phyloP scores from a whole-genome alignment of 805 yeast species.

The Wickerhamiella shivajii region DNA sequence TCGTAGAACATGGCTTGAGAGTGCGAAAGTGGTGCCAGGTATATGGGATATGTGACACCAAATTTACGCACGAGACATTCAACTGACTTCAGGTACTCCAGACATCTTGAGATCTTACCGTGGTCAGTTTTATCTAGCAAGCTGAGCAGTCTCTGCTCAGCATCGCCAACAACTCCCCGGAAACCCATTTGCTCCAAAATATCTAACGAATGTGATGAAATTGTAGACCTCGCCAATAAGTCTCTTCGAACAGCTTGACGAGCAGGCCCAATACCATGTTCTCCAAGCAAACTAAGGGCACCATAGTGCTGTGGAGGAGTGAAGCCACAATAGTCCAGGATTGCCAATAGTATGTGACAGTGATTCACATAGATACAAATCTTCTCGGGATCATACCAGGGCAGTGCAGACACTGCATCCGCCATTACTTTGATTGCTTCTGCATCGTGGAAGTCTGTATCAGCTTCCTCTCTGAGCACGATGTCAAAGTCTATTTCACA shows the following conservation, averaged over 20 bases:
- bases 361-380: constrained; percentile 61
- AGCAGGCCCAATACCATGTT: constrained; percentile 53
- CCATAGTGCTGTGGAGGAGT: constrained; percentile 57
- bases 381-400: constrained; percentile 45
- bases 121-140: constrained; percentile 57
- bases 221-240: constrained; percentile 49
- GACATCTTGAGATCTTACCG: constrained; percentile 50
- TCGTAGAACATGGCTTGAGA: constrained; percentile 68
- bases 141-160: constrained; percentile 40
- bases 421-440: constrained; percentile 74
- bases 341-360: constrained; percentile 57
- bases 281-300: constrained; percentile 60
- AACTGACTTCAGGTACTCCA: constrained; percentile 49
- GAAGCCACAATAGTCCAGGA: constrained; percentile 69
- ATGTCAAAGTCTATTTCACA: constrained; percentile 83
- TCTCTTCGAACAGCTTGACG: constrained; percentile 43
- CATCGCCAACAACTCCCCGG: constrained; percentile 47
- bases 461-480: constrained; percentile 28
- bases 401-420: constrained; percentile 52
- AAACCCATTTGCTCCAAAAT: constrained; percentile 75
- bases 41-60: constrained; percentile 43
- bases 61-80: constrained; percentile 38
- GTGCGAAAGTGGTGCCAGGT: constrained; percentile 69
- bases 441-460: constrained; percentile 55
- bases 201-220: constrained; percentile 68